Percentiles rank a stretch among this genome's conserved stretches.
phyloP scores from a whole-genome alignment of 225 moss, liverwort and hornwort species.

The Sphagnum contortum region DNA sequence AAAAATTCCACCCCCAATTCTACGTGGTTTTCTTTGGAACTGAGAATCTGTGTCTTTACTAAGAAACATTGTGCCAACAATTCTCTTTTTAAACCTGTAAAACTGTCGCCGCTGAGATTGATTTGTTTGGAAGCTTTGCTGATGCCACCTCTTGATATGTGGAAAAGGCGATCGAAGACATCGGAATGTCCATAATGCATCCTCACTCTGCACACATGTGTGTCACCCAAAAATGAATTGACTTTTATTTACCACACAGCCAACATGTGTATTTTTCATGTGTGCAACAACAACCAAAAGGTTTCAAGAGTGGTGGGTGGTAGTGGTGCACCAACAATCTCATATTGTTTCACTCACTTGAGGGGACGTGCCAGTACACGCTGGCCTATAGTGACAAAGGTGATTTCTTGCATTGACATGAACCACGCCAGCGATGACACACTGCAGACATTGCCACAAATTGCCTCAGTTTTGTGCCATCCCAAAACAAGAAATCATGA shows the following conservation, averaged over 20 bases:
- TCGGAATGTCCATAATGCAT: conserved; percentile 69
- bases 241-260: no score
- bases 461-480: no score
- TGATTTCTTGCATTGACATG: conserved; percentile 64
- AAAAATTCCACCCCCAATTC: no score
- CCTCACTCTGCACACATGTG: conserved; percentile 29
- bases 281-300: no score
- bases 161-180: conserved; percentile 43
- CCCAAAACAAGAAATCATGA: no score
- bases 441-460: conserved; percentile 26
- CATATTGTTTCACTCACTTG: conserved; percentile 26
- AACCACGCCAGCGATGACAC: conserved; percentile 76
- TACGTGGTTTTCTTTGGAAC: no score
- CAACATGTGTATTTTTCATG: no score
- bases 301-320: no score
- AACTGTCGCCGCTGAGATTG: conserved; percentile 45
- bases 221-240: no score
- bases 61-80: no score
- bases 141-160: conserved; percentile 51
- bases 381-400: conserved; percentile 62
- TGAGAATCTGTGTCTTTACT: no score
- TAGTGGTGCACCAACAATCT: no score
- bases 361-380: conserved; percentile 53
- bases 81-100: conserved; percentile 26
- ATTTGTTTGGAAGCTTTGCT: conserved; percentile 59